Conservation (phyloP, 148 eudicot species). For the Rhododendron griersonianum region DNA sequence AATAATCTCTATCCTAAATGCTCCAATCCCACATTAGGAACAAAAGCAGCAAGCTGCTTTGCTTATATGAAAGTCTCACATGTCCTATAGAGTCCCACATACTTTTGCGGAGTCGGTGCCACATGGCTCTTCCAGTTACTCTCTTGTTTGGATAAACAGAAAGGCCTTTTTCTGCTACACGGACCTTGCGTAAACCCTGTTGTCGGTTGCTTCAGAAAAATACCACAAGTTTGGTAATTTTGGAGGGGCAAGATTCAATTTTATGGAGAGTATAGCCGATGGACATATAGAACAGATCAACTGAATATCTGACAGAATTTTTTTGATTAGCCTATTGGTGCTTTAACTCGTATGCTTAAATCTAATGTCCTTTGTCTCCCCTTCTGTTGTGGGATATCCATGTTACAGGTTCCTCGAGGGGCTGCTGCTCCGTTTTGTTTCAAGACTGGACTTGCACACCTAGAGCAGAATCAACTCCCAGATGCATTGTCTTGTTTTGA, state of each 20-base stretch:
- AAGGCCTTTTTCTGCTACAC: neutral
- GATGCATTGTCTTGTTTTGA: constrained; percentile 97
- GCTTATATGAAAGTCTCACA: neutral
- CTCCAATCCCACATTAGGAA: neutral
- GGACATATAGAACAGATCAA: neutral
- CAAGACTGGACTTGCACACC: constrained; percentile 86
- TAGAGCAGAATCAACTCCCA: constrained; percentile 94
- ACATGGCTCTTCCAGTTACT: neutral
- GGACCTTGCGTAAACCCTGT: neutral
- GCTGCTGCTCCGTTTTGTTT: constrained; percentile 93
- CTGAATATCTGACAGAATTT: neutral
- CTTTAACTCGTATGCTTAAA: neutral
- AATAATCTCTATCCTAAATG: neutral
- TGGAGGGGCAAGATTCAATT: neutral
- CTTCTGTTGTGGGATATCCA: neutral
- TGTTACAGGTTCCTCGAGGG: constrained; percentile 89
- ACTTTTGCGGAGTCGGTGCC: neutral
- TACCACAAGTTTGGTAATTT: neutral
- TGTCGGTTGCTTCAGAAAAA: neutral
- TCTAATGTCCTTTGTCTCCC: neutral
- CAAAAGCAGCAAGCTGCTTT: neutral
- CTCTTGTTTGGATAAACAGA: neutral
- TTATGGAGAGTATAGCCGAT: neutral
- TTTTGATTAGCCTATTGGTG: neutral
- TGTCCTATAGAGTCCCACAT: neutral